Conservation (phyloP, 108 stramenopile genomes). For the Cyclostephanos tholiformis region DNA sequence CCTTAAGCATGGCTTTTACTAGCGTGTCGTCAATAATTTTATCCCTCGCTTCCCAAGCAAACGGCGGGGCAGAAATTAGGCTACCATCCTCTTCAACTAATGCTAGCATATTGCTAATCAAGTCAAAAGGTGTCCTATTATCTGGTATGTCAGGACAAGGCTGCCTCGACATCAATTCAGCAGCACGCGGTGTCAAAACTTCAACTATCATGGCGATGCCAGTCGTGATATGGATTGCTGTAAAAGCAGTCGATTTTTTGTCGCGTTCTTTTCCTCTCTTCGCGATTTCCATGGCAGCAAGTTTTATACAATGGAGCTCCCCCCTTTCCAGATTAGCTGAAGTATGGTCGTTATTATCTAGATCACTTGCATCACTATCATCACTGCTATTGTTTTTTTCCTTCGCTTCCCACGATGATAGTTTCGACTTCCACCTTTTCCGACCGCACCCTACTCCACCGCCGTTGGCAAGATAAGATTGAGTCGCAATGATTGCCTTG, state of each 20-base stretch:
- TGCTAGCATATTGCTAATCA: constrained; percentile 21
- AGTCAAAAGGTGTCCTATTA: constrained; percentile 41
- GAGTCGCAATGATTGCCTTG: constrained; percentile 27
- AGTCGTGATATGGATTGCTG: constrained; percentile 36
- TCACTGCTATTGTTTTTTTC: constrained; percentile 13
- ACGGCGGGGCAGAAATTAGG: constrained; percentile 25
- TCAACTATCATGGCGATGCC: constrained; percentile 37
- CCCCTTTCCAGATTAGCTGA: constrained; percentile 11
- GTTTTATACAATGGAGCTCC: constrained; percentile 33
- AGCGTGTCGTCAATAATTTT: constrained; percentile 37
- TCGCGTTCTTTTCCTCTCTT: constrained; percentile 32
- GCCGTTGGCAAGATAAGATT: constrained; percentile 47
- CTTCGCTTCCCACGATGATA: constrained; percentile 6
- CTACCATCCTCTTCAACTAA: constrained; percentile 23
- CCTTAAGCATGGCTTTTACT: constrained; percentile 22
- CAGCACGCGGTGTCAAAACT: constrained; percentile 22
- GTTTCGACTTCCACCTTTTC: constrained; percentile 1
- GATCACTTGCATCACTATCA: constrained; percentile 18
- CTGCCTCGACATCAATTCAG: constrained; percentile 39
- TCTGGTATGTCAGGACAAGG: constrained; percentile 17
- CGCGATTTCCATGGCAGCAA: constrained; percentile 27
- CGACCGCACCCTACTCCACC: constrained; percentile 18
- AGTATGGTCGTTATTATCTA: neutral
- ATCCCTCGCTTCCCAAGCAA: constrained; percentile 19
- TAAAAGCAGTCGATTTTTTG: constrained; percentile 28